Base-by-base conservation (phyloP, 371 early-diverging fungal species). In the Mucor saturninus region DNA sequence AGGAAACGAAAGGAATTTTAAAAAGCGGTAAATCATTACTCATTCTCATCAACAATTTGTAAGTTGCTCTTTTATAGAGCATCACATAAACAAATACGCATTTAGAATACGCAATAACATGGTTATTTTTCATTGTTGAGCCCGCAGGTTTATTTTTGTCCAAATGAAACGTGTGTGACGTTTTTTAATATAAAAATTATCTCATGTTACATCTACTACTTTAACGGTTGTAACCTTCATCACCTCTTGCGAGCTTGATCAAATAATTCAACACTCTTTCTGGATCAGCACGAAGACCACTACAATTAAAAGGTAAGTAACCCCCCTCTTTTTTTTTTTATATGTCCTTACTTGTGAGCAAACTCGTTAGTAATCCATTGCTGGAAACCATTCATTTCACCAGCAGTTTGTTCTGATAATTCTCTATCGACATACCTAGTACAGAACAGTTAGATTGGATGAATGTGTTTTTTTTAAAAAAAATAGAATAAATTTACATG, bases 341-440 rank as follows among this genome's bases (percentile, higher is more conserved):
- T 28, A 9, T 7, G 0, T 29, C 64, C 74, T 75, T 82, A 79
- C 83, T 89, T 88, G 75, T 89, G 91, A 54, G 84, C 87, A 76
- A 79, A 91, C 71, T 89, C 89, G 66, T 91, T 91, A 4, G 91
- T 89, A 54, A 91, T 81, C 87, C 88, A 91, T 56, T 83, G 84
- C 49, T 80, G 76, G 67, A 86, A 85, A 11, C 88, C 87, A 35
- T 80, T 68, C 54, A 90, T 84, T 54, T 67, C 65, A n/a, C 66
- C 51, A 13, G 88, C 89, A 5, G 88, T 84, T 32, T 84, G 67
- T 54, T 84, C 88, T n/a, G 89, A 89, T 45, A 86, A 72, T 42
- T 83, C 68, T 48, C 83, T 76, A 60, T 87, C 88, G 7, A 87
- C 88, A 70, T 83, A 85, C 85, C 83, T 84, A 56, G 4, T 15